Base-by-base conservation (phyloP, 148 eudicot species). In the Persicaria maculosa region DNA sequence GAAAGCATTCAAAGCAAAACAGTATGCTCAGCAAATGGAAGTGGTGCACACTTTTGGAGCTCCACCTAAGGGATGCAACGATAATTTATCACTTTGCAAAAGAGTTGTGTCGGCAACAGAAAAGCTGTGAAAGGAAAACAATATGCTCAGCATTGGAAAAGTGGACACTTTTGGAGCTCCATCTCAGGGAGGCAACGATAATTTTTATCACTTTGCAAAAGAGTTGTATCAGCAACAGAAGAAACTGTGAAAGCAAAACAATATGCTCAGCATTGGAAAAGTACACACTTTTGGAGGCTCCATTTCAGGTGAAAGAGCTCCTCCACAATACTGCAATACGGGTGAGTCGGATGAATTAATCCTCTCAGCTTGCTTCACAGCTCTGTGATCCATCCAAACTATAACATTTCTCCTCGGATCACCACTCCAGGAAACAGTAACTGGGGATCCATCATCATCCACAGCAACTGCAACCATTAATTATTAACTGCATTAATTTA, bases 351-450 rank as follows among this genome's bases (percentile, higher is more conserved):
- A 92, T 50, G 93, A 85, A 79, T 95, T 95, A 53, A 95, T 95
- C 83, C 84, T 92, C 84, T 90, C 99, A 74, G 99, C 97, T 89
- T 95, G 99, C 55, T 92, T 88, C 72, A 95, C 97, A 79, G 99
- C 99, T 87, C 99, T 88, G 78, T 95, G 99, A 82, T 95, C 99
- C 99, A 95, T 95, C 99, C 99, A 95, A 55, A 95, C 97, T 53
- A 95, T 95, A 61, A 95, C 82, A 76, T 95, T 95, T 86, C 99
- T 89, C 83, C 99, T 87, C 17, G 99, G 77, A 80, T 95, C 99
- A 79, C 99, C 94, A 80, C 94, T 90, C 97, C 96, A 90, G 54
- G 99, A 95, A 79, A 95, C 94, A 67, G 99, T 82, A 50, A 95
- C 99, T 16, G 99, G 99, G 73, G 92, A 83, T 48, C 94, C 99